These are phyloP conservation scores for Hypomontagnella submonticulosa DNA, from an alignment of 495 filamentous ascomycete species.

Conservation along the genomic window DNA sequence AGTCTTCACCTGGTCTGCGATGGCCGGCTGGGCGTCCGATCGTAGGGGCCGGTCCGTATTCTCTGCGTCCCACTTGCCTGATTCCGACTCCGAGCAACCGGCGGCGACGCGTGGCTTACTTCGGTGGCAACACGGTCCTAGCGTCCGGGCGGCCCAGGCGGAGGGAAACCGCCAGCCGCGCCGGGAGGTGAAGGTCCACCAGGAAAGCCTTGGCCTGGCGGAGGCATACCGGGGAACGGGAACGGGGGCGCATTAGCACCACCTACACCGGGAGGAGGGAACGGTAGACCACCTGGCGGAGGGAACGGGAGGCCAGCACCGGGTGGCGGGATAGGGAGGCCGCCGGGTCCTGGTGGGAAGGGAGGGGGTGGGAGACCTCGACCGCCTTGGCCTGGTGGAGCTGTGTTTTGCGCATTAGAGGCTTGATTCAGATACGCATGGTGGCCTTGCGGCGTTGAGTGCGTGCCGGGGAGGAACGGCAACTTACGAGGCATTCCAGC, in stretches of 20 bases:
- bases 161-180: conserved; percentile 50
- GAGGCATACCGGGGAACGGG: conserved; percentile 49
- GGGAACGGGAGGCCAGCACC: conserved; percentile 54
- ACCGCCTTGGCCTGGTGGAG: conserved; percentile 64
- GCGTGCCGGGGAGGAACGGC: background rate
- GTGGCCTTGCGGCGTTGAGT: conserved; percentile 2
- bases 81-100: conserved; percentile 25
- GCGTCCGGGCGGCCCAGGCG: conserved; percentile 48
- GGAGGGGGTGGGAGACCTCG: conserved; percentile 69
- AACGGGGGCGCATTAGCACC: conserved; percentile 39
- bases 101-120: conserved; percentile 14
- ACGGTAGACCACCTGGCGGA: conserved; percentile 64
- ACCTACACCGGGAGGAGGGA: conserved; percentile 68
- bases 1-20: too few species aligned
- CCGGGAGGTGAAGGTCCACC: conserved; percentile 48
- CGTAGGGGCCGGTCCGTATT: too few species aligned
- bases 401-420: conserved; percentile 28
- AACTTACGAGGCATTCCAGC: conserved; percentile 50
- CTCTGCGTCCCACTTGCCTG: too few species aligned
- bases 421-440: background rate
- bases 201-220: conserved; percentile 57
- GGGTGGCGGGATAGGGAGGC: conserved; percentile 57
- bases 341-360: conserved; percentile 67
- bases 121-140: conserved; percentile 19
- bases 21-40: too few species aligned